These are phyloP conservation scores for Wolfiporia cocos DNA, from an alignment of 1,284 basidiomycete species.

Conservation along the genomic window DNA sequence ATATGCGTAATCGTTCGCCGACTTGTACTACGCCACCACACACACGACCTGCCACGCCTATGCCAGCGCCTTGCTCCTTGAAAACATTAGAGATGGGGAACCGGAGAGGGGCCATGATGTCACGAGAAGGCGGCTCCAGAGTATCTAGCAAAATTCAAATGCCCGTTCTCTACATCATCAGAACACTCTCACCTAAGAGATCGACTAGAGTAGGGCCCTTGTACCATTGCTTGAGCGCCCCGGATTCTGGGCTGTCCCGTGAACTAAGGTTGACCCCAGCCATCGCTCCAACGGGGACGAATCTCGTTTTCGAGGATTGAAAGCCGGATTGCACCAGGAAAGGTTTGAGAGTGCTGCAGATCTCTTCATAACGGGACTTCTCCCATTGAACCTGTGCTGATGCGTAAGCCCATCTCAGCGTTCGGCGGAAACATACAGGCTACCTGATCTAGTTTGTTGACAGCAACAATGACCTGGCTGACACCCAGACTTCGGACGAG, in stretches of 20 bases:
- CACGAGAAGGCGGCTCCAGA: slow-evolving; percentile 77
- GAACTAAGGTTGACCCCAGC: slow-evolving; percentile 81
- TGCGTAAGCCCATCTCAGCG: too few relatives aligned
- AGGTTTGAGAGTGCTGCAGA: slow-evolving; percentile 66
- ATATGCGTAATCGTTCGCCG: slow-evolving; percentile 80
- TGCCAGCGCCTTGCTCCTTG: slow-evolving; percentile 80
- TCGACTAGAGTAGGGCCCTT: slow-evolving; percentile 82
- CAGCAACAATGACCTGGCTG: slow-evolving; percentile 84
- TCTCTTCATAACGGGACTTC: slow-evolving; percentile 80
- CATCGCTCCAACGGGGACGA: slow-evolving; percentile 89
- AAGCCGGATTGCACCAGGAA: slow-evolving; percentile 91
- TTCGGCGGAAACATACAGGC: too few relatives aligned
- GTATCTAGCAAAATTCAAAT: slow-evolving; percentile 44
- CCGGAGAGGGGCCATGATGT: slow-evolving; percentile 74
- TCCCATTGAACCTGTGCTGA: slow-evolving; percentile 89
- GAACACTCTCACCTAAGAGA: slow-evolving; percentile 55
- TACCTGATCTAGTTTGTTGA: slow-evolving; percentile 94
- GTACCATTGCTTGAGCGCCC: slow-evolving; percentile 72
- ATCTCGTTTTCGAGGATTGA: slow-evolving; percentile 69
- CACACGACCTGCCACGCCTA: slow-evolving; percentile 83
- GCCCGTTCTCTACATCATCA: not conserved
- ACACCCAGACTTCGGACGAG: slow-evolving; percentile 95
- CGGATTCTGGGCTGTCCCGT: slow-evolving; percentile 41
- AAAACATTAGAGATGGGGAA: slow-evolving; percentile 95
- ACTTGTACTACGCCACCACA: slow-evolving; percentile 88